Percentiles rank a stretch among this genome's conserved stretches.
Evolutionary conservation across 2,329 filamentous ascomycete genomes (phyloP).

Genomic region (Bipolaris gigantea): DNA sequence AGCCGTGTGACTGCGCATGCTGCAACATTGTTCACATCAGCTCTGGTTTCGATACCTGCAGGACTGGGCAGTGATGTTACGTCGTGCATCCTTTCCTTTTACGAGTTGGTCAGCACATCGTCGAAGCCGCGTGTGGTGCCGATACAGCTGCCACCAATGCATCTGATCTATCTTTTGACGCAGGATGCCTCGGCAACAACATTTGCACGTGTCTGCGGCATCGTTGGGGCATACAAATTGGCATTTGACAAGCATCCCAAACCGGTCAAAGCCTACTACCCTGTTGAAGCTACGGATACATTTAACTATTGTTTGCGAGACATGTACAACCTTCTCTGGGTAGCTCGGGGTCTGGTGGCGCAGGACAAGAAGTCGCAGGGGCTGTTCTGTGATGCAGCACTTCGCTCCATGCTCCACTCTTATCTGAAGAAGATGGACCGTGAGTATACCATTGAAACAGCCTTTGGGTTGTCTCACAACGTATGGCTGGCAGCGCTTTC

Average conservation of each 20-base stretch:
- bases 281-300: conserved; percentile 48
- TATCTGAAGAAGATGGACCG: conserved; percentile 49
- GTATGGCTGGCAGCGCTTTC: conserved; percentile 51
- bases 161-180: conserved; percentile 70
- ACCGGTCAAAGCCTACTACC: conserved; percentile 44
- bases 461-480: conserved; percentile 54
- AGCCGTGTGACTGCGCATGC: conserved; percentile 35
- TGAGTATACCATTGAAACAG: conserved; percentile 43
- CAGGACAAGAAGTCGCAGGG: conserved; percentile 63
- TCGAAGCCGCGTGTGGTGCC: conserved; percentile 51
- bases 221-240: conserved; percentile 72
- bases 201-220: conserved; percentile 68
- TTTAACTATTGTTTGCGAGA: conserved; percentile 90
- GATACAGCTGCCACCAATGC: conserved; percentile 68
- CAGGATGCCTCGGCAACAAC: conserved; percentile 66
- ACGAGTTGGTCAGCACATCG: conserved; percentile 61
- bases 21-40: conserved; percentile 34
- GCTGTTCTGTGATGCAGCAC: conserved; percentile 53
- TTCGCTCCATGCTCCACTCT: conserved; percentile 49
- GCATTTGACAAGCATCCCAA: conserved; percentile 67
- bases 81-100: conserved; percentile 64
- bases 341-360: conserved; percentile 68
- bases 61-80: conserved; percentile 46
- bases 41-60: conserved; percentile 32
- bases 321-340: conserved; percentile 81